Conservation (phyloP, 2,329 filamentous ascomycete genomes). For the Fusarium oxysporum region DNA sequence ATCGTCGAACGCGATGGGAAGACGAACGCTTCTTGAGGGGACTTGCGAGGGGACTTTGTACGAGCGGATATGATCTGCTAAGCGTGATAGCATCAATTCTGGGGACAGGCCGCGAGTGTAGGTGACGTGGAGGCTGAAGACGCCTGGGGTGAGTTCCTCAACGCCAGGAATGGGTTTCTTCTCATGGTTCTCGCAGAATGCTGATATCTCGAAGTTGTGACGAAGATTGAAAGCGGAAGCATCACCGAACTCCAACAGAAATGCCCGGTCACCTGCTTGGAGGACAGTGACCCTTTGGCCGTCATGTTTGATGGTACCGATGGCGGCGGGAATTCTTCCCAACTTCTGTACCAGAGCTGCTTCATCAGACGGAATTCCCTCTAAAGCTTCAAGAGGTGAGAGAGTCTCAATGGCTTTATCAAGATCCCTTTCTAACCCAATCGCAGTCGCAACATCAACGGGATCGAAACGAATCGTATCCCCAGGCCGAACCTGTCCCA, state of each 20-base stretch:
- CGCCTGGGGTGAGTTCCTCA: slow-evolving; percentile 50
- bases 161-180: slow-evolving; percentile 45
- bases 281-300: slow-evolving; percentile 36
- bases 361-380: background rate
- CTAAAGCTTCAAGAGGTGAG: background rate
- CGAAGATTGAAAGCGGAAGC: slow-evolving; percentile 47
- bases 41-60: slow-evolving; percentile 41
- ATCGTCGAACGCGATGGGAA: slow-evolving; percentile 56
- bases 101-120: slow-evolving; percentile 41
- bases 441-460: slow-evolving; percentile 43
- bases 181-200: slow-evolving; percentile 49
- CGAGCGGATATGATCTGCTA: slow-evolving; percentile 41
- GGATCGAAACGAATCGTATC: slow-evolving; percentile 51
- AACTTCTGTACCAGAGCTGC: background rate
- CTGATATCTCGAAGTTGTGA: slow-evolving; percentile 50
- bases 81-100: slow-evolving; percentile 30
- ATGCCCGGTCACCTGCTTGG: slow-evolving; percentile 50
- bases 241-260: slow-evolving; percentile 51
- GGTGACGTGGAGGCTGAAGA: slow-evolving; percentile 50
- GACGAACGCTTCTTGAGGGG: slow-evolving; percentile 47
- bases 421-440: slow-evolving; percentile 41
- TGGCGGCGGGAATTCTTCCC: background rate
- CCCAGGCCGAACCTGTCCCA: slow-evolving; percentile 55
- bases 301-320: slow-evolving; percentile 31
- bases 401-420: slow-evolving; percentile 39